A percentile compares a stretch with the other conserved stretches of the same genome.
These are phyloP conservation scores for Phialophora macrospora DNA, from an alignment of 2,329 filamentous ascomycete genomes.

Conservation along the genomic window DNA sequence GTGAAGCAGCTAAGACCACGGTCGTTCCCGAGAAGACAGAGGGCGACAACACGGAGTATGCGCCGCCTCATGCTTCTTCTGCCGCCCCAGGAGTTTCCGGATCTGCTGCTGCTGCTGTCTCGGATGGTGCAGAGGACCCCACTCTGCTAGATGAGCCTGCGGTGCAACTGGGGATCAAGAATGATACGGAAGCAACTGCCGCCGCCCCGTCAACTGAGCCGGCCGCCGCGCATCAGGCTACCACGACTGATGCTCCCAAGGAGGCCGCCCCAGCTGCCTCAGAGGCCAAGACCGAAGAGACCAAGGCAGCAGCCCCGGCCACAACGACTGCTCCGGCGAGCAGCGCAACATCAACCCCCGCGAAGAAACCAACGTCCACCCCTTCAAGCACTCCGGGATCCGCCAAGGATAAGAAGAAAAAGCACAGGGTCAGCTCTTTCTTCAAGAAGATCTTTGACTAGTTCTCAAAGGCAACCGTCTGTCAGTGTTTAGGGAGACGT, in stretches of 20 bases:
- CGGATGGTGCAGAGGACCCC: conserved; percentile 37
- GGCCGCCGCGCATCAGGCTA: conserved; percentile 6
- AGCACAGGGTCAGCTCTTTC: conserved; percentile 69
- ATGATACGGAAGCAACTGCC: conserved; percentile 28
- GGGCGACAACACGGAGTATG: conserved; percentile 36
- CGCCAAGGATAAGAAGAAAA: conserved; percentile 67
- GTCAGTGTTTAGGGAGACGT: conserved; percentile 2
- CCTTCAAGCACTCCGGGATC: conserved; percentile 37
- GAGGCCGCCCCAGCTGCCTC: conserved; percentile 16
- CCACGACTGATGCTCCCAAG: conserved; percentile 23
- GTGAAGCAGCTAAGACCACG: conserved; percentile 16
- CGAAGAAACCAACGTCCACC: conserved; percentile 40
- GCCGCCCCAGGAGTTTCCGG: conserved; percentile 9
- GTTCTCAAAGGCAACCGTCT: conserved; percentile 5
- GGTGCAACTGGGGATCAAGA: conserved; percentile 36
- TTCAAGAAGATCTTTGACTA: conserved; percentile 61
- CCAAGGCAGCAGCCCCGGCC: conserved; percentile 14
- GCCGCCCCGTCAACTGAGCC: conserved; percentile 13
- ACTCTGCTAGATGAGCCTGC: conserved; percentile 38
- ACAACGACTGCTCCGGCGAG: conserved; percentile 24
- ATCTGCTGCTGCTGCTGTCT: conserved; percentile 31
- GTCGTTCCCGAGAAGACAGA: conserved; percentile 33
- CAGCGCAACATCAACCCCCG: conserved; percentile 25
- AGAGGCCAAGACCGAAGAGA: conserved; percentile 20
- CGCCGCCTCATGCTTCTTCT: conserved; percentile 25